Evolutionary conservation across 2,329 filamentous ascomycete genomes (phyloP).

Genomic region (Coniochaeta prunicola): DNA sequence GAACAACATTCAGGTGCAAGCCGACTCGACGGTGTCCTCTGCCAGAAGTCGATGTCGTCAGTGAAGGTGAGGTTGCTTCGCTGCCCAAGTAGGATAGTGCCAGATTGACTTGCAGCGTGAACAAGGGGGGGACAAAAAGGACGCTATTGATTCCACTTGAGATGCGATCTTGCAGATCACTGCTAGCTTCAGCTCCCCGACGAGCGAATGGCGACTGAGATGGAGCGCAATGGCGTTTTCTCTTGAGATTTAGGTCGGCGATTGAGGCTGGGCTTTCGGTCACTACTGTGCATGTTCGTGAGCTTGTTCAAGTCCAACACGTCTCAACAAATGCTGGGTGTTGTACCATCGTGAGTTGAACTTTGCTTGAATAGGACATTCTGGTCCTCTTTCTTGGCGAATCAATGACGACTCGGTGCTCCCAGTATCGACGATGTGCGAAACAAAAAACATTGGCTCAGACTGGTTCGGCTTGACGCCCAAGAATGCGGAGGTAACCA

Average conservation of each 20-base stretch:
- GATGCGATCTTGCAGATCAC: constrained; percentile 2
- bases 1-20: too few species aligned
- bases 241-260: constrained; percentile 1
- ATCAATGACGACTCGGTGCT: neutral
- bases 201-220: constrained; percentile 1
- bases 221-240: neutral
- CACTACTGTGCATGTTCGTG: neutral
- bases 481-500: neutral
- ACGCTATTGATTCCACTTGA: constrained; percentile 1
- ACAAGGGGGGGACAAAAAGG: neutral
- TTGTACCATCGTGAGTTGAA: too few species aligned
- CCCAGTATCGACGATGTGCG: neutral
- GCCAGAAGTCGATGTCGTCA: neutral
- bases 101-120: neutral
- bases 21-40: neutral
- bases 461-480: neutral
- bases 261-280: neutral
- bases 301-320: neutral
- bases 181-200: neutral
- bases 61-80: neutral
- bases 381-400: too few species aligned
- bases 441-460: neutral
- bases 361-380: too few species aligned
- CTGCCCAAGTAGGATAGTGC: neutral
- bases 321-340: neutral